These are phyloP conservation scores for Blastocystis sp. DNA, from an alignment of 352 stramenopile genomes.

Conservation along the genomic window DNA sequence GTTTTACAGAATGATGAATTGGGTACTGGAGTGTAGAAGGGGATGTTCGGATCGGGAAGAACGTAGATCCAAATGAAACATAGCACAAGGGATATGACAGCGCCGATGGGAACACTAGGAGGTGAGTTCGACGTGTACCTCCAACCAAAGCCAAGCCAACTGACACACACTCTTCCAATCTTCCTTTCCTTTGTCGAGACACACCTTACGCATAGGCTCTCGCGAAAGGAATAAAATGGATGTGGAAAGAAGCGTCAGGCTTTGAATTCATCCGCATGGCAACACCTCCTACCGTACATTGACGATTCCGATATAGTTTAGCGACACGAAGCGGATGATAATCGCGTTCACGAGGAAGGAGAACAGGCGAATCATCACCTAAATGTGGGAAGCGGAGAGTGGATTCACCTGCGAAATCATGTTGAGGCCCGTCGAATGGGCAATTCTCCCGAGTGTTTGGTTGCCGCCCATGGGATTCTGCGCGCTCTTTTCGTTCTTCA, in stretches of 20 bases:
- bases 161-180: slow-evolving; percentile 28
- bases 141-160: slow-evolving; percentile 13
- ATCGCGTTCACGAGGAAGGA: slow-evolving; percentile 50
- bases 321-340: slow-evolving; percentile 45
- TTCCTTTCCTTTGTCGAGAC: slow-evolving; percentile 38
- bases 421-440: slow-evolving; percentile 38
- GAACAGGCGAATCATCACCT: slow-evolving; percentile 45
- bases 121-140: neutral
- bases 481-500: too few species aligned
- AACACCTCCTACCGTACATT: neutral
- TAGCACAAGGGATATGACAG: slow-evolving; percentile 1
- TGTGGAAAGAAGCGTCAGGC: slow-evolving; percentile 22
- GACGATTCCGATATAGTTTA: slow-evolving; percentile 39
- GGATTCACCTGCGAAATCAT: slow-evolving; percentile 42
- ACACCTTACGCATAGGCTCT: slow-evolving; percentile 66
- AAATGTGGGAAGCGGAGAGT: neutral
- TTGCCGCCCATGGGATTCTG: neutral
- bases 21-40: slow-evolving; percentile 28
- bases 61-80: slow-evolving; percentile 57
- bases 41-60: slow-evolving; percentile 29
- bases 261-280: neutral
- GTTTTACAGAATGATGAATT: neutral
- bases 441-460: slow-evolving; percentile 21
- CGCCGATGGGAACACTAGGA: slow-evolving; percentile 46
- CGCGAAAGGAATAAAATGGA: slow-evolving; percentile 55